These are phyloP conservation scores for Uromyces viciae-fabae DNA, from an alignment of 1,284 basidiomycete species.

Conservation along the genomic window DNA sequence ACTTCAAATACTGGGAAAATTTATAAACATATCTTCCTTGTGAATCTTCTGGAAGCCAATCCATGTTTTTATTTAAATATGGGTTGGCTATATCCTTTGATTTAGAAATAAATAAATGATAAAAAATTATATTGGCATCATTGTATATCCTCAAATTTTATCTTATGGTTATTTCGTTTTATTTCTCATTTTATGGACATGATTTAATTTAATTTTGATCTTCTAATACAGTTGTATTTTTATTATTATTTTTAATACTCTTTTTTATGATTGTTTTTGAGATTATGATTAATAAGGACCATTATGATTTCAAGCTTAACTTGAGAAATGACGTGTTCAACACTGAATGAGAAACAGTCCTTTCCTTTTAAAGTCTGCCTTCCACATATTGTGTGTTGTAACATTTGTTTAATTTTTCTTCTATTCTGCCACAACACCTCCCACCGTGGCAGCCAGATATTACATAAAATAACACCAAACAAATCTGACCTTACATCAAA, in stretches of 20 bases:
- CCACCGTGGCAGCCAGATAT: not conserved
- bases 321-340: not conserved
- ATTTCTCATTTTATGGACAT: too few species aligned
- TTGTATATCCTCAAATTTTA: too few species aligned
- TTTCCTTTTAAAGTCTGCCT: not conserved
- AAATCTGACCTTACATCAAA: not conserved
- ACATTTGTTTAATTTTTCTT: not conserved
- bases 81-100: constrained; percentile 10
- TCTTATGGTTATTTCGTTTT: too few species aligned
- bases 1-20: not conserved
- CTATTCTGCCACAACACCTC: not conserved
- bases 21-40: not conserved
- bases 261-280: too few species aligned
- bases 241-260: not conserved
- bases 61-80: not conserved
- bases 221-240: not conserved
- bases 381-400: not conserved
- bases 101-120: not conserved
- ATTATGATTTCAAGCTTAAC: too few species aligned
- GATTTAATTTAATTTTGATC: too few species aligned
- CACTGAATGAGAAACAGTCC: not conserved
- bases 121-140: not conserved
- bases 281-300: too few species aligned
- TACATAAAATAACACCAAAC: not conserved
- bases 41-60: not conserved